Percentiles rank a stretch among this genome's conserved stretches.
These are phyloP conservation scores for Nectriaceae sp. DNA, from an alignment of 2,329 filamentous ascomycete genomes.

Conservation along the genomic window DNA sequence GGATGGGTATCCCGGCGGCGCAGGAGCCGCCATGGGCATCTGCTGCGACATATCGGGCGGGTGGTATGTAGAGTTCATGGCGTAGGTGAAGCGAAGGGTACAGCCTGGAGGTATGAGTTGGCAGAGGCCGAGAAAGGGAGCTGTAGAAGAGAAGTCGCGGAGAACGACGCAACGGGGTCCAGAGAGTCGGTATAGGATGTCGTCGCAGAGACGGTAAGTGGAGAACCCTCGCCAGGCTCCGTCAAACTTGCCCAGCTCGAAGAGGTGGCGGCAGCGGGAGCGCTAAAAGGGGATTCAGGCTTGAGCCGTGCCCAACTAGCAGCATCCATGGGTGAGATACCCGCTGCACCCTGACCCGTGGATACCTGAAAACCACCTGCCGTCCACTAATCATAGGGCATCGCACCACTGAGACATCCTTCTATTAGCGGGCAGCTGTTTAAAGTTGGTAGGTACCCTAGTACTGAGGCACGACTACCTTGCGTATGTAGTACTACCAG, in stretches of 20 bases:
- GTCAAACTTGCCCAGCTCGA: neutral
- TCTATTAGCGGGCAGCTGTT: no score
- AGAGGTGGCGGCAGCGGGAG: slow-evolving; percentile 12
- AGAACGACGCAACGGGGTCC: neutral
- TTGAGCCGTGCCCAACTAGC: no score
- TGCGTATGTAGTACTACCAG: no score
- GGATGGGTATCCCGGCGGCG: slow-evolving; percentile 24
- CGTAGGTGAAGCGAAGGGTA: neutral
- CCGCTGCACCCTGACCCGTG: no score
- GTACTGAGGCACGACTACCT: no score
- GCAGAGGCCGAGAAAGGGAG: slow-evolving; percentile 1
- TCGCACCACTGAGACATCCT: no score
- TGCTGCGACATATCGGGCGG: slow-evolving; percentile 35
- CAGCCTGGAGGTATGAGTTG: neutral
- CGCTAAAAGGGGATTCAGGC: slow-evolving; percentile 10
- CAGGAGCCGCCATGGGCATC: slow-evolving; percentile 25
- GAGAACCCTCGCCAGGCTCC: neutral
- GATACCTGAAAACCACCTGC: no score
- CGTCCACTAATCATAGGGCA: no score
- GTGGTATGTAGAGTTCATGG: slow-evolving; percentile 35
- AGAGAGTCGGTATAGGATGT: slow-evolving; percentile 6
- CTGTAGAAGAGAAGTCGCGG: neutral
- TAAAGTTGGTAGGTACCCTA: no score
- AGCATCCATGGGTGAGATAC: no score
- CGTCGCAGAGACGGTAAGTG: neutral